Evolutionary conservation across 805 yeast species (phyloP), one percentile per base, ranked within the genome.

Genomic region (Wickerhamiella parazyma): DNA sequence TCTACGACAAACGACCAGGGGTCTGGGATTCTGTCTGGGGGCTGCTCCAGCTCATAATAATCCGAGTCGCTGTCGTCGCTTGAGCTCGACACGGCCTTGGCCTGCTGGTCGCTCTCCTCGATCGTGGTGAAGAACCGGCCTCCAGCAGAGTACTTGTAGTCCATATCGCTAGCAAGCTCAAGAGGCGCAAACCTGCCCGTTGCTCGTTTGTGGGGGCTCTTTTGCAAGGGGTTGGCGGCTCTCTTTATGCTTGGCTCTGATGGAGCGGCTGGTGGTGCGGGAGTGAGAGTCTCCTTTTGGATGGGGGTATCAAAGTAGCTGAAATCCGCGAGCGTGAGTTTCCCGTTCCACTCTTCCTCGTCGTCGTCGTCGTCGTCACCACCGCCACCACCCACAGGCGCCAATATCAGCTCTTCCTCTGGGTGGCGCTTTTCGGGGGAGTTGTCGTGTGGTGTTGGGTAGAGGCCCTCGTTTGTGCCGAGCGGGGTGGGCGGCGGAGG

Each of bases 61-160:
- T 28, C 31, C 3, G 14, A 11, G n/a, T 28, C 31, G 16, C 31
- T 28, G 4, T 28, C 31, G 8, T 28, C 31, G 12, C 31, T 28
- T 16, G 31, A 28, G 16, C 31, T 28, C 6, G 31, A 12, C 8
- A 7, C 6, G 31, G 14, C 24, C 24, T 21, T 28, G 16, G 31
- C 6, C 6, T 4, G 2, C 14, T n/a, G 4, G 4, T n/a, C 16
- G 6, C 8, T 11, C 4, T 39, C 46, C 4, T 34, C 46, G n/a
- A 49, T 42, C 11, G 55, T 45, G 38, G 51, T 45, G 56, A 77
- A 86, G 56, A 82, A 89, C 55, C 87, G 81, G 1, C 98, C 98
- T 5, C 98, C 98, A 49, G 71, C 71, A 10, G 79, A 78, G 54
- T 89, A 89, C 55, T 89, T 89, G 45, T 81, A 76, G 56, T 89